These are phyloP conservation scores for Penicillium digitatum DNA, from an alignment of 2,329 filamentous ascomycete genomes.

Conservation along the genomic window DNA sequence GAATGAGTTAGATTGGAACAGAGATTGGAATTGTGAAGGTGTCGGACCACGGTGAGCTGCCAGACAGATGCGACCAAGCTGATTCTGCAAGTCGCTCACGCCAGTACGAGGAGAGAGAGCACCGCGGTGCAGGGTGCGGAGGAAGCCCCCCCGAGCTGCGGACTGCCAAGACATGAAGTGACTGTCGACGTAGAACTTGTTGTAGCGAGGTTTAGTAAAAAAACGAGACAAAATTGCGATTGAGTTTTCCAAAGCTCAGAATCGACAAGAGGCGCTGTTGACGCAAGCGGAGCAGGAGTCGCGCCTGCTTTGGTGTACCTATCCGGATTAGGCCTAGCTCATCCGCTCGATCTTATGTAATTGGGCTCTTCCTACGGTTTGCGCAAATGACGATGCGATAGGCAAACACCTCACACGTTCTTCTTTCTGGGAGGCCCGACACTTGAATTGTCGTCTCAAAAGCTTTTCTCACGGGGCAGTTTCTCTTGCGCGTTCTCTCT, in stretches of 20 bases:
- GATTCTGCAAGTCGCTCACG: constrained; percentile 25
- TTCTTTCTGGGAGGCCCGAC: neutral
- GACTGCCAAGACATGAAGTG: constrained; percentile 32
- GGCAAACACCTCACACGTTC: neutral
- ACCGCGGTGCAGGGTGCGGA: constrained; percentile 29
- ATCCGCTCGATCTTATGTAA: neutral
- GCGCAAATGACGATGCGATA: neutral
- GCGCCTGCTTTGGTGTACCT: constrained; percentile 22
- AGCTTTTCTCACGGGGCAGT: neutral
- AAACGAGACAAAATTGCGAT: neutral
- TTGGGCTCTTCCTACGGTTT: neutral
- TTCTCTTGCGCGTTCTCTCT: neutral
- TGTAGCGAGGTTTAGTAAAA: neutral
- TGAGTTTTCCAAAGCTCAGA: neutral
- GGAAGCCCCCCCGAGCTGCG: constrained; percentile 29
- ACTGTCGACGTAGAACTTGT: neutral
- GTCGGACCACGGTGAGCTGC: constrained; percentile 15
- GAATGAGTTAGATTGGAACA: constrained; percentile 19
- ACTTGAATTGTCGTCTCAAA: neutral
- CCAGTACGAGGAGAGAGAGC: constrained; percentile 26
- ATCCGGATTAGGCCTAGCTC: constrained; percentile 21
- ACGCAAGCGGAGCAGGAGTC: constrained; percentile 31
- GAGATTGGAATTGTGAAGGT: constrained; percentile 11
- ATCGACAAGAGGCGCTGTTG: constrained; percentile 16
- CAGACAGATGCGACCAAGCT: constrained; percentile 28